A percentile compares a stretch with the other conserved stretches of the same genome.
Conservation (phyloP, 768 basidiomycete genomes). For the Gymnopilus junonius region DNA sequence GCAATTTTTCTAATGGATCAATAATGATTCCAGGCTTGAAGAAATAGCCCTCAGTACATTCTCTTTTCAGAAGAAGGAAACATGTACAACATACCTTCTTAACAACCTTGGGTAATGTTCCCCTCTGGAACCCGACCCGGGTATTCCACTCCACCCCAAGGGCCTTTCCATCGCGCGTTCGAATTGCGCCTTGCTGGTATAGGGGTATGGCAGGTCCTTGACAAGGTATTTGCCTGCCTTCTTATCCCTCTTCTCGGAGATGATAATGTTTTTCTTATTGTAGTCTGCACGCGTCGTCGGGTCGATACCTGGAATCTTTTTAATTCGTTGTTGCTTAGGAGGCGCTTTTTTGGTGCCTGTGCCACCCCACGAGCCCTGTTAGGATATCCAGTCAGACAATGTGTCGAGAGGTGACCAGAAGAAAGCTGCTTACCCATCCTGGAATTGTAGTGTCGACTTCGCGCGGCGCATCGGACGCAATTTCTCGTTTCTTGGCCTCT, state of each 20-base stretch:
- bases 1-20: slow-evolving; percentile 62
- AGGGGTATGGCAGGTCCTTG: slow-evolving; percentile 93
- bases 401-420: slow-evolving; percentile 1
- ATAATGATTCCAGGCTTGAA: slow-evolving; percentile 71
- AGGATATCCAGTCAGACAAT: not conserved
- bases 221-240: slow-evolving; percentile 90
- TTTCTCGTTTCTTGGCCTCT: slow-evolving; percentile 80
- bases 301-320: slow-evolving; percentile 82
- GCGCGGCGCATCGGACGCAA: slow-evolving; percentile 84
- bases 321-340: slow-evolving; percentile 75
- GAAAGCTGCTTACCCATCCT: slow-evolving; percentile 80
- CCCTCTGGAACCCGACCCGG: slow-evolving; percentile 79
- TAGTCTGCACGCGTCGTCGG: slow-evolving; percentile 83
- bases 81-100: slow-evolving; percentile 68
- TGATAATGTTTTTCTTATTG: slow-evolving; percentile 86
- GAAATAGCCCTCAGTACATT: slow-evolving; percentile 12
- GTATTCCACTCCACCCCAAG: slow-evolving; percentile 96
- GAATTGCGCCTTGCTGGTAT: slow-evolving; percentile 91
- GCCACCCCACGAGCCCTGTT: slow-evolving; percentile 92
- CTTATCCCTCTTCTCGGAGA: slow-evolving; percentile 94
- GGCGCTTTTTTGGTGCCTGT: slow-evolving; percentile 62
- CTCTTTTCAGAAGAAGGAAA: not conserved
- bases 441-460: slow-evolving; percentile 90
- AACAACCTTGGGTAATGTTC: slow-evolving; percentile 82
- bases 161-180: slow-evolving; percentile 84